Evolutionary conservation across 2,329 filamentous ascomycete genomes (phyloP).

Genomic region (Waltergamsia citrina): DNA sequence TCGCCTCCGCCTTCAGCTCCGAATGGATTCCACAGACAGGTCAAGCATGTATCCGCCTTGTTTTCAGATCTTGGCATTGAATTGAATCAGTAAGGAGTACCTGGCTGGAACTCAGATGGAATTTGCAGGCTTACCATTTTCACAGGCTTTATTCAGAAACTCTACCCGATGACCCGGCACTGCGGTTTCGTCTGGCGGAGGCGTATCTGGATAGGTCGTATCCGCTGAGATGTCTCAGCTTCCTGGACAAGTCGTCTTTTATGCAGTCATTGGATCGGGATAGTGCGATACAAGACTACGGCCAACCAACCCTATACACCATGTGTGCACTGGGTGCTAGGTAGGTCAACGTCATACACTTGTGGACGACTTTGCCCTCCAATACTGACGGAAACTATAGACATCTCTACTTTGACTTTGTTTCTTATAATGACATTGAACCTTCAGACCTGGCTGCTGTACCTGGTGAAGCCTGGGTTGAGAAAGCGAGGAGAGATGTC

Average conservation of each 20-base stretch:
- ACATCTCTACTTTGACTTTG: constrained; percentile 9
- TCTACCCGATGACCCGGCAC: constrained; percentile 8
- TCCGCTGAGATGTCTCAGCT: constrained; percentile 11
- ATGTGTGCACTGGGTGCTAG: constrained; percentile 14
- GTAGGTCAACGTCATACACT: constrained; percentile 6
- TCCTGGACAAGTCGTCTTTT: constrained; percentile 14
- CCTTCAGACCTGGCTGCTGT: constrained; percentile 4
- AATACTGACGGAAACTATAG: constrained; percentile 3
- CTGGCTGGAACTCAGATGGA: no score
- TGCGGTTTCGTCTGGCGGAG: constrained; percentile 8
- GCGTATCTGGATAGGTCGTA: constrained; percentile 13
- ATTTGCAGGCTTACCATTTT: constrained; percentile 2
- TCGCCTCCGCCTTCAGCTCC: not conserved
- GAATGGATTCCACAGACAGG: no score
- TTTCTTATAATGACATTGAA: constrained; percentile 1
- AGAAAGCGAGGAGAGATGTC: constrained; percentile 9
- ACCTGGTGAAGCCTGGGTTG: constrained; percentile 11
- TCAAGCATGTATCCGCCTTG: no score
- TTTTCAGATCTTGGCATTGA: not conserved
- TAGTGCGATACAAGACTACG: constrained; percentile 11
- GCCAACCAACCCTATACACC: constrained; percentile 12
- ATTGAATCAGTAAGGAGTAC: not conserved
- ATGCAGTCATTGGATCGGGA: constrained; percentile 12
- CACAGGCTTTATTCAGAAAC: constrained; percentile 9
- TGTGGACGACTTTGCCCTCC: not conserved